These are phyloP conservation scores for Trichoderma brevicompactum DNA, from an alignment of 2,329 filamentous ascomycete species.

Conservation along the genomic window DNA sequence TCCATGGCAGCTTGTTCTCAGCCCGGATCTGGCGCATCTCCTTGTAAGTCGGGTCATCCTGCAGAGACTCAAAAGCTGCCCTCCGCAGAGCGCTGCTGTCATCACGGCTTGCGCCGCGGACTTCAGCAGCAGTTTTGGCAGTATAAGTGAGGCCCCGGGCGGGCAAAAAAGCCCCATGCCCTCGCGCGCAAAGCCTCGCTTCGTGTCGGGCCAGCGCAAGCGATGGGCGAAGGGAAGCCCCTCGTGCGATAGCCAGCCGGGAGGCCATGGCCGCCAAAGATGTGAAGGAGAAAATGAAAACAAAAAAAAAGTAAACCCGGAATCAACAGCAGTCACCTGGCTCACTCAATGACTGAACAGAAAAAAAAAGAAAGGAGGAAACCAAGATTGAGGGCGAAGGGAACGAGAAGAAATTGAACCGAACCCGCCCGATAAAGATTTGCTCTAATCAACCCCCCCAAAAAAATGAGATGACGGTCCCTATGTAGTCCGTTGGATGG, in stretches of 20 bases:
- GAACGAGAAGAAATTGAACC: slow-evolving; percentile 4
- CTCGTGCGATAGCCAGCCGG: slow-evolving; percentile 36
- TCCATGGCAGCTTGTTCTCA: slow-evolving; percentile 35
- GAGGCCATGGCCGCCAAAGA: slow-evolving; percentile 36
- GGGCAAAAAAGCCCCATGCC: slow-evolving; percentile 7
- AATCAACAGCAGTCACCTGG: background rate
- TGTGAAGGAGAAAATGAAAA: background rate
- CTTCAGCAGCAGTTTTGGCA: slow-evolving; percentile 28
- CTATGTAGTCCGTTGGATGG: slow-evolving; percentile 4
- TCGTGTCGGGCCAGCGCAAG: slow-evolving; percentile 28
- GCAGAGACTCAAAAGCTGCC: slow-evolving; percentile 29
- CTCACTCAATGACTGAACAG: slow-evolving; percentile 8
- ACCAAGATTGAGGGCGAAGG: background rate
- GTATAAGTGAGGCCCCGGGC: slow-evolving; percentile 32
- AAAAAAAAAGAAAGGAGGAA: background rate
- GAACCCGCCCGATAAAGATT: slow-evolving; percentile 22
- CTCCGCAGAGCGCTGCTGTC: slow-evolving; percentile 17
- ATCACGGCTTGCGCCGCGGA: slow-evolving; percentile 14
- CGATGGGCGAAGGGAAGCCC: slow-evolving; percentile 33
- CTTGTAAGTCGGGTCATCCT: slow-evolving; percentile 34
- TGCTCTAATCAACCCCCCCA: slow-evolving; percentile 12
- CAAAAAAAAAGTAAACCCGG: background rate
- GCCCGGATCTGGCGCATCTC: slow-evolving; percentile 34
- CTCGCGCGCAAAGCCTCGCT: slow-evolving; percentile 23
- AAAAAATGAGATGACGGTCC: slow-evolving; percentile 15